Evolutionary conservation across 169 alveolate genomes (phyloP), one percentile per base, ranked within the genome.

Genomic region (Cystoisospora suis): DNA sequence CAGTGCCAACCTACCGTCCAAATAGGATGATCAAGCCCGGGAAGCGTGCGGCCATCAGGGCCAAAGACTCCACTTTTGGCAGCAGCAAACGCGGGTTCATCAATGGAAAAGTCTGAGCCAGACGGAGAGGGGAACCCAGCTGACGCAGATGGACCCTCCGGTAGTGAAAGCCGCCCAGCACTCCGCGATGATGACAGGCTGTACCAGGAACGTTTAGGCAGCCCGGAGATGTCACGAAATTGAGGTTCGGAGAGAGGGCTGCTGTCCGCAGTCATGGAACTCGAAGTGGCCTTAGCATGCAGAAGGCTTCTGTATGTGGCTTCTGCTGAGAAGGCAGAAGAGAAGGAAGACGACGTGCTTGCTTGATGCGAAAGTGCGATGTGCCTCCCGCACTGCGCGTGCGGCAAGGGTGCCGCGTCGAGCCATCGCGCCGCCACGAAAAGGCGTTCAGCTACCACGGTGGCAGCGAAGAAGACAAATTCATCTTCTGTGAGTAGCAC

Each of bases 391-490:
- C n/a, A n/a, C n/a, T n/a, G n/a, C n/a, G n/a, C n/a, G n/a, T n/a
- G n/a, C n/a, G n/a, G n/a, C n/a, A n/a, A n/a, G n/a, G 58, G 83
- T 6, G 34, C 53, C 47, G 6, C 23, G 27, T 46, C 83, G 40
- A 40, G 56, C 27, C 53, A 53, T 15, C 20, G 34, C 53, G 83
- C 83, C 1, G 83, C 83, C 38, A 72, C 56, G 34, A 72, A 40
- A 2, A 72, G 83, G 49, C 83, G 83, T 32, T 72, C 83, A 29
- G 58, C 83, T 56, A 72, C 83, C 1, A 72, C 56, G 47, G 42
- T 40, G 17, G 83, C 83, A 9, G 83, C 56, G 58, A 72, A n/a
- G 42, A 72, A 72, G 4, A 4, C 83, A 36, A 72, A 72, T 72
- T 72, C 83, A 5, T 72, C 83, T 56, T 38, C 83, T 72, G 83